These are phyloP conservation scores for Planoprotostelium fungivorum DNA, from an alignment of 78 protist genomes.

Conservation along the genomic window DNA sequence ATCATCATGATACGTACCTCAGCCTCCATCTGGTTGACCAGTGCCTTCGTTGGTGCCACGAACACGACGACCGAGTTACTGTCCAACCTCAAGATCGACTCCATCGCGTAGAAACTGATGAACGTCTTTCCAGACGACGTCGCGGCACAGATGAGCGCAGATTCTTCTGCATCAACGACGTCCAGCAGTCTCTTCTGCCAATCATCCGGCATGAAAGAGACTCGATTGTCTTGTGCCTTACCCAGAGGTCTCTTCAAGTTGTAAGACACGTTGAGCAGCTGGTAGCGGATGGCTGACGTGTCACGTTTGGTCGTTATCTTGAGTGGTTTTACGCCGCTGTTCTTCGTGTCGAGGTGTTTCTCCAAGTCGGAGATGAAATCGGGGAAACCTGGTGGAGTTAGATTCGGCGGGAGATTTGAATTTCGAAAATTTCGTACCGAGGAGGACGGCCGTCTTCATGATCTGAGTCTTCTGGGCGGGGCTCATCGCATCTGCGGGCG, in stretches of 20 bases:
- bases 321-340: background rate
- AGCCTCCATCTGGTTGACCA: constrained; percentile 72
- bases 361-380: background rate
- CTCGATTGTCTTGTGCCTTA: background rate
- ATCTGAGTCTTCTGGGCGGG: background rate
- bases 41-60: constrained; percentile 85
- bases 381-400: background rate
- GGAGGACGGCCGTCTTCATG: background rate
- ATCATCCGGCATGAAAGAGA: constrained; percentile 73
- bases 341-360: background rate
- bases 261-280: background rate
- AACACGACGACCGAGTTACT: constrained; percentile 66
- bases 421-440: background rate
- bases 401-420: too few relatives aligned
- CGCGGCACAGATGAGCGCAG: constrained; percentile 78
- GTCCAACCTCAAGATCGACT: constrained; percentile 24
- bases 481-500: background rate
- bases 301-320: background rate
- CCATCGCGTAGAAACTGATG: constrained; percentile 76
- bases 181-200: constrained; percentile 87
- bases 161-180: constrained; percentile 58
- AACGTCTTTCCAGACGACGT: constrained; percentile 90
- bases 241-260: background rate
- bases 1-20: constrained; percentile 40
- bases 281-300: background rate